phyloP scores from a whole-genome alignment of 2,329 filamentous ascomycete genomes.

The Paradendryphiella salina region DNA sequence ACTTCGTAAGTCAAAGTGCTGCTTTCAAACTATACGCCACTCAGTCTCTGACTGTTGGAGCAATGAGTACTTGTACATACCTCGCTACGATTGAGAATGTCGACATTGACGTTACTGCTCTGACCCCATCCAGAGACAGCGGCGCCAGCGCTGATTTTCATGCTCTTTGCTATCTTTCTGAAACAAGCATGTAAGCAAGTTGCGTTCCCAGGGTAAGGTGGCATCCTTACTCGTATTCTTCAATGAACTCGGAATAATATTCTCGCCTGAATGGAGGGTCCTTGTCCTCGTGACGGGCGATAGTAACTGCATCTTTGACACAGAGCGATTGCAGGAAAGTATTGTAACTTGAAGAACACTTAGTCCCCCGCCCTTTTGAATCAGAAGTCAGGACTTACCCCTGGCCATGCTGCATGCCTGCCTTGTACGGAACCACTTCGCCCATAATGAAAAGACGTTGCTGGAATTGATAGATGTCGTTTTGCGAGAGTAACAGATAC shows the following conservation, averaged over 20 bases:
- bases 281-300: too few species aligned
- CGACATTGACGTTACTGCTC: background rate
- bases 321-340: background rate
- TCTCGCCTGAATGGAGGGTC: background rate
- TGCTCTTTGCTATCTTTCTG: background rate
- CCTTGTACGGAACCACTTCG: background rate
- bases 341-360: background rate
- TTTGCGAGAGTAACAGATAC: background rate
- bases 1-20: background rate
- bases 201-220: background rate
- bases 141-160: background rate
- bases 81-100: background rate
- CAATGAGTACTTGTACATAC: background rate
- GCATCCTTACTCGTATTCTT: background rate
- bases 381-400: background rate
- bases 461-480: background rate
- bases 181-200: background rate
- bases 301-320: background rate
- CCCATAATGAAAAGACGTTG: background rate
- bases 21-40: background rate
- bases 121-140: constrained; percentile 1
- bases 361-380: background rate
- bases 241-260: background rate
- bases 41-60: background rate
- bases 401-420: constrained; percentile 1